Evolutionary conservation across 257 asterid species (phyloP).

Genomic region (Salvia hispanica): DNA sequence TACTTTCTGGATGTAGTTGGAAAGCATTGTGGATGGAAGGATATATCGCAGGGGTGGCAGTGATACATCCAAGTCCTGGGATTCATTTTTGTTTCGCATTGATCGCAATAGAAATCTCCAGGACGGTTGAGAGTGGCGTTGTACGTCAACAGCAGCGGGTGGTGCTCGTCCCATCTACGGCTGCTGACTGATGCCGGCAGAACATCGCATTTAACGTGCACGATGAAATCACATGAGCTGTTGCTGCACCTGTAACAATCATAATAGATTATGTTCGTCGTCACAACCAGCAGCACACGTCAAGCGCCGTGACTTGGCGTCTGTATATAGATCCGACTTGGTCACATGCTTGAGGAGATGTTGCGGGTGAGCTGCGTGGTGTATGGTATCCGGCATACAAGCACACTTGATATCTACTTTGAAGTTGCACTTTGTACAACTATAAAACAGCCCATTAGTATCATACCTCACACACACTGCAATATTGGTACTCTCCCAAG

Average conservation of each 20-base stretch:
- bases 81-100: background rate
- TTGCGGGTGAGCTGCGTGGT: no score
- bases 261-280: fast-evolving
- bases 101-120: conserved; percentile 6
- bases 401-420: no score
- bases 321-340: no score
- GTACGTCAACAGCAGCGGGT: conserved; percentile 6
- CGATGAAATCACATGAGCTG: no score
- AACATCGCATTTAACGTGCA: no score
- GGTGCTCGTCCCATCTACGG: background rate
- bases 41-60: conserved; percentile 4
- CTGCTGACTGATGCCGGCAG: background rate
- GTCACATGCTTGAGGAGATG: no score
- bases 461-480: no score
- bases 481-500: no score
- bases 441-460: background rate
- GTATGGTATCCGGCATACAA: no score
- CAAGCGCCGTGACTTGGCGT: no score
- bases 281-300: background rate
- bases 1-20: background rate
- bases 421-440: no score
- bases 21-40: conserved; percentile 10
- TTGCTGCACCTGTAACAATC: background rate
- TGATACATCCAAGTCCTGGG: conserved; percentile 13
- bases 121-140: conserved; percentile 17